Base-by-base conservation (phyloP, 192 early-diverging fungal species). In the Linnemannia exigua region DNA sequence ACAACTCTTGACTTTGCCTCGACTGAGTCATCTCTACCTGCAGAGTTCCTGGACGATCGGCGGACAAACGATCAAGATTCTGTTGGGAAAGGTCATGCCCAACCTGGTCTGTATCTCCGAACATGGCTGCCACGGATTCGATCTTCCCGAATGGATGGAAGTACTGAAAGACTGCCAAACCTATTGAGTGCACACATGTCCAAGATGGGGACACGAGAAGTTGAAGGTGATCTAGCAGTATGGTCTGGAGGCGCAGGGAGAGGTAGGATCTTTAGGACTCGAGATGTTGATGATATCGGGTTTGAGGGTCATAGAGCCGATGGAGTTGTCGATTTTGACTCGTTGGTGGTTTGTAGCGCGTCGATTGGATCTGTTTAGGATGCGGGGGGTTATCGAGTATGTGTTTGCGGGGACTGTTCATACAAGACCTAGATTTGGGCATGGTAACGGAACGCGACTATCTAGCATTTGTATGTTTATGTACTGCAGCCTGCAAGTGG, bases 111-210 rank as follows among this genome's bases (percentile, higher is more conserved):
- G 72, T 31, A 54, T 74, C 48, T 74, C 47, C 9, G 72, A 52
- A 25, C 5, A 25, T 52, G 72, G 72, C 16, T 33, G 25, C 5
- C 31, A 52, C 31, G 33, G 31, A 0, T 51, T 51, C 31, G 1
- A 74, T 52, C 72, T 63, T 63, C 46, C 14, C 14, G 72, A 48
- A 17, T 74, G 72, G 72, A 74, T 74, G n/a, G 12, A 74, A 19
- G 25, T 50, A 74, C 72, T 19, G 33, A 19, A 11, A 17, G 31
- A 33, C 50, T 74, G 14, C 28, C 48, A 19, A 46, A 74, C 2
- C 58, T 63, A 3, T 2, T 63, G 12, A 63, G 58, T 25, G 9
- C 58, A 12, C 25, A 0, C 31, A 63, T 63, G 58, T 12, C 3
- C 58, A 63, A n/a, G 1, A 63, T 33, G 9, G 12, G 3, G 14